Conservation (phyloP, 176 grass and related monocot species). For the Chrysopogon serrulatus region DNA sequence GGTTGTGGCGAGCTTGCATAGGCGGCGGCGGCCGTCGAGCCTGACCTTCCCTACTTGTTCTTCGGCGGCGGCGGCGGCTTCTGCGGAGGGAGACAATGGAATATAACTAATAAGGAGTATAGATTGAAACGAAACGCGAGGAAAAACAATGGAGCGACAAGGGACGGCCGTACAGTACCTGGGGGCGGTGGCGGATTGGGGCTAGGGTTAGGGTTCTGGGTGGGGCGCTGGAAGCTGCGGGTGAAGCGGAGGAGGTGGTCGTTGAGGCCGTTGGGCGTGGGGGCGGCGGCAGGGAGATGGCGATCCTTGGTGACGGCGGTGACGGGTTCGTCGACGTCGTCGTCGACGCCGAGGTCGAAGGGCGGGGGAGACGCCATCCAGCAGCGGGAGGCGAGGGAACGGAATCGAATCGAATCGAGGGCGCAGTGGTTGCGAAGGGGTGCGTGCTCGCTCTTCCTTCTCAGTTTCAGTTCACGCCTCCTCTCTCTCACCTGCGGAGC, state of each 20-base stretch:
- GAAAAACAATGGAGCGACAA: not conserved
- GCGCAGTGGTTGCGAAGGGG: no score
- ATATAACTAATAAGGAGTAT: not conserved
- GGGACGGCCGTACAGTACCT: not conserved
- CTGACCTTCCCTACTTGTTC: constrained; percentile 42
- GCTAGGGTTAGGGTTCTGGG: constrained; percentile 39
- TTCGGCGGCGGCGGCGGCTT: not conserved
- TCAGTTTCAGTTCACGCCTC: no score
- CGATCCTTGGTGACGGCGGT: not conserved
- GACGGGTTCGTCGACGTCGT: constrained; percentile 8
- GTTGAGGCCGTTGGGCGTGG: constrained; percentile 83
- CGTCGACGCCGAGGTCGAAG: constrained; percentile 21
- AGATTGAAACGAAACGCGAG: not conserved
- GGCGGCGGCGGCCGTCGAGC: constrained; percentile 67
- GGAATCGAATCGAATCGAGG: not conserved
- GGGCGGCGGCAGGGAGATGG: constrained; percentile 3
- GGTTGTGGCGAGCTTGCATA: constrained; percentile 49
- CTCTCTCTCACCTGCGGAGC: no score
- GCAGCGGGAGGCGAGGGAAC: not conserved
- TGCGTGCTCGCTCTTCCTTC: no score
- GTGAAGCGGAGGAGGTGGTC: constrained; percentile 62
- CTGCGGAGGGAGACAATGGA: not conserved
- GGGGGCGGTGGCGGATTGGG: not conserved
- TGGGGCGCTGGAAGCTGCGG: constrained; percentile 8
- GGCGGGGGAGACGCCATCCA: constrained; percentile 31